These are phyloP conservation scores for Murraya paniculata DNA, from an alignment of 345 rosid species.

Conservation along the genomic window DNA sequence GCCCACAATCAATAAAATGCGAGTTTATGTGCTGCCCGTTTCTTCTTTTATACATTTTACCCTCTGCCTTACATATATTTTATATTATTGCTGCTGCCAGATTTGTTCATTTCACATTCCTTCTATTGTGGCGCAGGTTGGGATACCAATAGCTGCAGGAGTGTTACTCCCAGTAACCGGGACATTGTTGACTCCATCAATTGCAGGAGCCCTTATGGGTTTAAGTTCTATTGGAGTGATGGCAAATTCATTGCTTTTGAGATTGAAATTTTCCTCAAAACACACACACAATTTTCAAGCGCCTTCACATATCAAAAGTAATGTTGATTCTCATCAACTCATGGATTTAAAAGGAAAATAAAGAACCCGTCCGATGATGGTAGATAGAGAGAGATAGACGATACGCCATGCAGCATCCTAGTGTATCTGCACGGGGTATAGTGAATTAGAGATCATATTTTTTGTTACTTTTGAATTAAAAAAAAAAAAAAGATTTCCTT, in stretches of 20 bases:
- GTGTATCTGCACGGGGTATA: too few species aligned
- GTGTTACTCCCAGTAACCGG: conserved; percentile 78
- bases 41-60: too few species aligned
- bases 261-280: conserved; percentile 57
- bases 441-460: too few species aligned
- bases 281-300: conserved; percentile 23
- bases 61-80: neutral
- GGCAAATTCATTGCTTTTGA: conserved; percentile 81
- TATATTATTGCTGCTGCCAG: neutral
- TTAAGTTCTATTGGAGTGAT: conserved; percentile 91
- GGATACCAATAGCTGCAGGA: conserved; percentile 94
- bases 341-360: conserved; percentile 26
- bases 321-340: conserved; percentile 16
- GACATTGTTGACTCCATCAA: conserved; percentile 88
- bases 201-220: conserved; percentile 97
- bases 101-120: neutral
- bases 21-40: too few species aligned
- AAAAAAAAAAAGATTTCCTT: too few species aligned
- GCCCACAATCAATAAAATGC: too few species aligned
- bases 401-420: too few species aligned
- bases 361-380: conserved; percentile 21
- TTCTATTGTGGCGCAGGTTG: conserved; percentile 45
- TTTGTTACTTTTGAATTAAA: too few species aligned
- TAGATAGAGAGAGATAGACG: neutral
- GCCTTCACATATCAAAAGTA: conserved; percentile 1